These are phyloP conservation scores for Candida incommunis DNA, from an alignment of 805 yeast species.

Conservation along the genomic window DNA sequence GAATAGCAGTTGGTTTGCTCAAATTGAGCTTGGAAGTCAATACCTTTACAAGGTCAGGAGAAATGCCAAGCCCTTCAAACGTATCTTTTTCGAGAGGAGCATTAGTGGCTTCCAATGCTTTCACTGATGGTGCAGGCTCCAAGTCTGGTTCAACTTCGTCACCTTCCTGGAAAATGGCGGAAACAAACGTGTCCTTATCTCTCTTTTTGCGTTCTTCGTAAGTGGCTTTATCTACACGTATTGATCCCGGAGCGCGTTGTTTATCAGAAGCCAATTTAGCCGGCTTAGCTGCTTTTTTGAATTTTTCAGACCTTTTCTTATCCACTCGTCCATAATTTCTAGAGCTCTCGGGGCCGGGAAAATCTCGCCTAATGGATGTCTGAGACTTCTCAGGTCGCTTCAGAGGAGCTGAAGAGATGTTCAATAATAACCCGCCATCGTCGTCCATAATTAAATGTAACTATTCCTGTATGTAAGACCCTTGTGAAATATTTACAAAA, in stretches of 20 bases:
- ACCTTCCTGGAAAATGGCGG: neutral
- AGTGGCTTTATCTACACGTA: neutral
- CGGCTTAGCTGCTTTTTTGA: too few species aligned
- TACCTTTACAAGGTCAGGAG: conserved; percentile 36
- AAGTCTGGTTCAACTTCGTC: neutral
- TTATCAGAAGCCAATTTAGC: too few species aligned
- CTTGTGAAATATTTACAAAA: conserved; percentile 39
- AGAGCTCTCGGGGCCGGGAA: too few species aligned
- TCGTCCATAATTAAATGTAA: conserved; percentile 20
- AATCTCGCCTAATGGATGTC: too few species aligned
- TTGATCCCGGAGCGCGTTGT: conserved; percentile 12
- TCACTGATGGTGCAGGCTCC: neutral
- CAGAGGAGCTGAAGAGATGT: conserved; percentile 39
- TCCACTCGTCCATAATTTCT: too few species aligned
- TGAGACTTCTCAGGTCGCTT: too few species aligned
- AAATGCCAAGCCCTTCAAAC: conserved; percentile 60
- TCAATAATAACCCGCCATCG: conserved; percentile 66
- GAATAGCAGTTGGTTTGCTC: conserved; percentile 67
- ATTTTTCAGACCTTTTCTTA: too few species aligned
- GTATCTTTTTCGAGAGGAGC: conserved; percentile 67
- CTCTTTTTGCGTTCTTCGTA: neutral
- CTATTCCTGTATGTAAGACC: conserved; percentile 45
- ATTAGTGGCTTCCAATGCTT: conserved; percentile 38
- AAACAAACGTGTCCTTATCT: neutral
- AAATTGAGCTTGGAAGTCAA: conserved; percentile 39